Base-by-base conservation (phyloP, 2,329 filamentous ascomycete species). In the Aureobasidium sp. region DNA sequence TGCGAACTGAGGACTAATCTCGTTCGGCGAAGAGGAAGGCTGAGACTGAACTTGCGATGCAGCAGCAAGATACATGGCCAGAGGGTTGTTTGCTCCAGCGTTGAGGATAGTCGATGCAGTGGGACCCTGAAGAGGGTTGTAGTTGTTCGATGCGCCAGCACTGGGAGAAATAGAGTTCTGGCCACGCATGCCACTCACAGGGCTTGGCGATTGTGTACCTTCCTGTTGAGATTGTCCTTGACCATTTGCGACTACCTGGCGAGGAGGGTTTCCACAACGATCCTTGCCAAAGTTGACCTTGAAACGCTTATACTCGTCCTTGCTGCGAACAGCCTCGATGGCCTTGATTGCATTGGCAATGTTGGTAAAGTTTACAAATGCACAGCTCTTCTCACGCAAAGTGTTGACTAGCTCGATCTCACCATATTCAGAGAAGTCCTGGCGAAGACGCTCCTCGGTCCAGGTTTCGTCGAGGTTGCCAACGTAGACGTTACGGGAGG, bases 231-330 rank as follows among this genome's bases (percentile, higher is more conserved):
- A 87, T 71, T 88, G 83, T 59, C 82, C 79, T 67, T 88, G 79
- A 67, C 81, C 79, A 57, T 79, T 75, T 66, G 81, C 67, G 65
- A 72, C 84, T 67, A 90, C 83, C 78, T 97, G 94, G 64, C 94
- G 87, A 48, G 94, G 94, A 58, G 94, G 89, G 78, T 99, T 99
- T 68, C 94, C 94, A 71, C 94, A 99, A 62, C 94, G 87, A 73
- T 99, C 94, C 80, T 99, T 99, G 76, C 94, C 94, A 73, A 99
- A 99, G 80, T 99, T 99, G 75, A 99, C 93, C 83, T 99, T 99
- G 86, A 99, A 99, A 70, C 94, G 86, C 77, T 87, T 90, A 82
- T 99, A 99, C 72, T 99, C 94, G 47, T 97, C 94, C 72, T 92
- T 91, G 71, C 91, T 89, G 63, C 94, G 87, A 67, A 99, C 87